Evolutionary conservation across 306 rosid species (phyloP), one percentile per base, ranked within the genome.

Genomic region (Trifolium fragiferum): DNA sequence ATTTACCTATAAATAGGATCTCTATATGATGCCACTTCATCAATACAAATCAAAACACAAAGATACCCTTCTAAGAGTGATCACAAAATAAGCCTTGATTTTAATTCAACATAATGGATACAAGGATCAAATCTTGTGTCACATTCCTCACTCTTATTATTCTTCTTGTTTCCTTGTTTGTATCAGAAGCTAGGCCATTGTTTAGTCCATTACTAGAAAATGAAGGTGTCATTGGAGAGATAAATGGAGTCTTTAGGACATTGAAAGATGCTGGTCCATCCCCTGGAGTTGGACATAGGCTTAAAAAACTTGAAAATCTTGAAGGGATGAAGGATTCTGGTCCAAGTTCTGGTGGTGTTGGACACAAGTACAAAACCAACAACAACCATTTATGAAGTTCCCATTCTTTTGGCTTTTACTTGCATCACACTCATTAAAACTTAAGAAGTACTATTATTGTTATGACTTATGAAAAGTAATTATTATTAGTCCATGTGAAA

Each of bases 281-380:
- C 58, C 80, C 83, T 46, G 89, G 86, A 13, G 32, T 15, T 37
- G 91, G 89, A 8, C 87, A 87, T 44, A 7, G 82, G 13, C 84
- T 75, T 51, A 6, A 53, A 16, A 66, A 9, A 27, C 30, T 59
- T 47, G 66, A 50, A 77, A 35, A 11, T 13, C 4, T 77, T 12
- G 68, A 14, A 70, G 81, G 8, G 63, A 70, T 40, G 7, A 84
- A 82, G 70, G 0, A 66, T 51, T 81, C 84, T 50, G 93, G 87
- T 57, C 89, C 93, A 27, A 30, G 81, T 55, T 72, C 85, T 41
- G 90, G 89, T 30, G 47, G 65, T 2, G 40, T 10, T 32, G 93
- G 90, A 1, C 84, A 79, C 74, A 40, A 76, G 53, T 4, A 38
- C 53, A 63, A 46, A 54, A 32, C 4, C 15, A 62, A 47, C 72